Base-by-base conservation (phyloP, 495 filamentous ascomycete genomes). In the Platismatia glauca region DNA sequence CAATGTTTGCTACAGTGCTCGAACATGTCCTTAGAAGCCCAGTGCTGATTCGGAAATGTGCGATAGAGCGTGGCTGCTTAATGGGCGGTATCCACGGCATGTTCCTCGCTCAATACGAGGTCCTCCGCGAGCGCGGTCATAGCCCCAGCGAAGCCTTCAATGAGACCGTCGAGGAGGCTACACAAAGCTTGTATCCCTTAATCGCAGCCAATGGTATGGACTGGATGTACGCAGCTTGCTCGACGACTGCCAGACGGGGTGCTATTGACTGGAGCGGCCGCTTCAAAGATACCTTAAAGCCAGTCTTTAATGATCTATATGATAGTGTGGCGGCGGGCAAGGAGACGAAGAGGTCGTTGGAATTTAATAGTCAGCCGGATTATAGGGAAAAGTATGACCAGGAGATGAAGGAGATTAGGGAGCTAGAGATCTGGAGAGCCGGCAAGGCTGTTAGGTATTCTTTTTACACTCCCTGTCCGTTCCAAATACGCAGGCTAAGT, bases 11-110 rank as follows among this genome's bases (percentile, higher is more conserved):
- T 11, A 37, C 34, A 37, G 4, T 37, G 11, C 34, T 37, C 34
- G 11, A 37, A 37, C 11, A 11, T 11, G 34, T 37, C 34, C 34
- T 37, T 37, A 5, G 34, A 37, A 37, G 11, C 5, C 8, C 38
- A 39, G 12, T 39, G 38, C 38, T 39, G 38, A 39, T 39, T 39
- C 2, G 3, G 38, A 39, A 39, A 39, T 39, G 38, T 39, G 38
- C 38, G 38, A 39, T 39, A 39, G 94, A 98, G 87, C 92, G 94
- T 79, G 94, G 94, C 74, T 98, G 95, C 83, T 81, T 98, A 69
- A 98, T 98, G 94, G 94, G 94, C 70, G 94, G 95, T 78, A 98
- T 98, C 79, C 95, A 98, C 84, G 94, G 94, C 78, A 97, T 98
- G 94, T 98, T 98, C 89, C 90, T 98, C 68, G 94, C 94, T 63